Conservation (phyloP, 1,284 basidiomycete genomes). For the Ceratobasidium sp. region DNA sequence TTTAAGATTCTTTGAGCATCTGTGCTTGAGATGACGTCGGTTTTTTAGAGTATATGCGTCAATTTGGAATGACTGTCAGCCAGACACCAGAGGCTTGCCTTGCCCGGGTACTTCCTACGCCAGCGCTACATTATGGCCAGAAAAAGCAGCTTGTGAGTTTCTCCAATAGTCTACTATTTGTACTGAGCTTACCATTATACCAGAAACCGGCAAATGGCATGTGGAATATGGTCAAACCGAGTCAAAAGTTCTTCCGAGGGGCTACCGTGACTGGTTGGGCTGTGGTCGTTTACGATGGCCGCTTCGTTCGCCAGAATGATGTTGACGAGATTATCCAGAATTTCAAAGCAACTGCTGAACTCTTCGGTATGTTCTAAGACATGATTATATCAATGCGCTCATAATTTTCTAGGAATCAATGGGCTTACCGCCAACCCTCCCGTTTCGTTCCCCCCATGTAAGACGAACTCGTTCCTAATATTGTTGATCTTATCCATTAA, state of each 20-base stretch:
- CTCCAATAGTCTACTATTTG: too few species aligned
- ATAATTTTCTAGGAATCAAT: slow-evolving; percentile 6
- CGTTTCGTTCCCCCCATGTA: slow-evolving; percentile 25
- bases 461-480: not conserved
- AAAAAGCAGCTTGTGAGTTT: slow-evolving; percentile 22
- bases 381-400: too few species aligned
- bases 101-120: slow-evolving; percentile 44
- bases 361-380: slow-evolving; percentile 17
- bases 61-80: slow-evolving; percentile 43
- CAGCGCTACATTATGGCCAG: slow-evolving; percentile 42
- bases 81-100: slow-evolving; percentile 2
- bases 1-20: not conserved
- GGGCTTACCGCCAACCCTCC: slow-evolving; percentile 9
- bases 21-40: not conserved
- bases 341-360: slow-evolving; percentile 18
- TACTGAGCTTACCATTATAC: not conserved
- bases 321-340: not conserved
- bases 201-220: slow-evolving; percentile 14
- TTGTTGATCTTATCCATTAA: not conserved
- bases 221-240: slow-evolving; percentile 15
- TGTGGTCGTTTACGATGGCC: slow-evolving; percentile 28
- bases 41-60: slow-evolving; percentile 41
- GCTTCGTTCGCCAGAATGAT: not conserved
- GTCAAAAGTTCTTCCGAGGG: slow-evolving; percentile 21
- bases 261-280: slow-evolving; percentile 18